Percentiles rank a stretch among this genome's conserved stretches.
Evolutionary conservation across 1,139 yeast species (phyloP).

Genomic region (Candida sanyaensis): DNA sequence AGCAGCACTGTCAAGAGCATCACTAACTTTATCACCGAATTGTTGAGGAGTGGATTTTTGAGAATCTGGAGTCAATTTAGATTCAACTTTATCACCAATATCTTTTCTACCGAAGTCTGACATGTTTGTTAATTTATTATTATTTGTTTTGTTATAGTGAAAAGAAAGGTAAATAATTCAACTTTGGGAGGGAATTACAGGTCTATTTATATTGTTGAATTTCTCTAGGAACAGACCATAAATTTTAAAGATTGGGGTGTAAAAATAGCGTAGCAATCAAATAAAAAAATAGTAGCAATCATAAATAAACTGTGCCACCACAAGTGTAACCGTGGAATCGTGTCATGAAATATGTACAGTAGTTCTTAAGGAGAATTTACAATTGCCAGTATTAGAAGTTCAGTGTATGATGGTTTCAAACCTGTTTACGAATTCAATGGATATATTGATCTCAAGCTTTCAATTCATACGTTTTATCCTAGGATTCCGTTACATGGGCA

Average conservation of each 20-base stretch:
- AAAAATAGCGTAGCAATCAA: neutral
- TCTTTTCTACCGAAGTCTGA: slow-evolving; percentile 50
- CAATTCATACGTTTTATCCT: no score
- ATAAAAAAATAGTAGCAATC: neutral
- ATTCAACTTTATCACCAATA: slow-evolving; percentile 39
- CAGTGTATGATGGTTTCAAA: no score
- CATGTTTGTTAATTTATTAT: slow-evolving; percentile 22
- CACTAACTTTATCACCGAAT: slow-evolving; percentile 39
- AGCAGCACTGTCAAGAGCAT: slow-evolving; percentile 34
- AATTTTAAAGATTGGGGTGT: neutral
- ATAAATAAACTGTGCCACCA: neutral
- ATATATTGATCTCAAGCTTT: no score
- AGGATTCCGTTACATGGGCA: no score
- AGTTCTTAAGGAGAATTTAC: no score
- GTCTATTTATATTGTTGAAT: slow-evolving; percentile 6
- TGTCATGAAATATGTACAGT: neutral
- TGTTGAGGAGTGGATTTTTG: slow-evolving; percentile 41
- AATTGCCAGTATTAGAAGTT: no score
- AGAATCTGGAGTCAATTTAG: slow-evolving; percentile 44
- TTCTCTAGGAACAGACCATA: neutral
- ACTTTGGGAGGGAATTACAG: neutral
- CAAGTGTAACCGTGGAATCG: neutral
- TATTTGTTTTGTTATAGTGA: slow-evolving; percentile 2
- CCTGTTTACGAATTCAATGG: no score
- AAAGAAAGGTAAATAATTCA: neutral